These are phyloP conservation scores for Tricholoma bakamatsutake DNA, from an alignment of 768 basidiomycete genomes.

Conservation along the genomic window DNA sequence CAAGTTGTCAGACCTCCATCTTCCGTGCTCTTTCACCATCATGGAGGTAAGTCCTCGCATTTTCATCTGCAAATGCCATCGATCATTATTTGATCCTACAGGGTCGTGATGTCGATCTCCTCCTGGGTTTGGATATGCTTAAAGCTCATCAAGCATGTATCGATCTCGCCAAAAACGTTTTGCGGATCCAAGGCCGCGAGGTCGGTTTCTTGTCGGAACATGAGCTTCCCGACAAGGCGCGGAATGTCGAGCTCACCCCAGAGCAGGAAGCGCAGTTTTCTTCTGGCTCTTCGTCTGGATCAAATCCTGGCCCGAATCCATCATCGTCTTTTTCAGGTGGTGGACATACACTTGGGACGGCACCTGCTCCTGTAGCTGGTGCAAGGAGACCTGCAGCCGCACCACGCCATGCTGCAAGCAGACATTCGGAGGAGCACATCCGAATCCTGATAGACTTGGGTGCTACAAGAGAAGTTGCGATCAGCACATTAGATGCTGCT, in stretches of 20 bases:
- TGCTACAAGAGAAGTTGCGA: constrained; percentile 68
- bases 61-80: neutral
- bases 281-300: constrained; percentile 13
- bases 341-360: constrained; percentile 53
- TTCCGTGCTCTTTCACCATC: constrained; percentile 91
- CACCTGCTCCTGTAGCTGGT: constrained; percentile 26
- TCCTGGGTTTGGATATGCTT: constrained; percentile 98
- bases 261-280: constrained; percentile 17
- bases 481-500: constrained; percentile 68
- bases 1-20: constrained; percentile 74
- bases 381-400: constrained; percentile 17
- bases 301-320: constrained; percentile 11
- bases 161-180: constrained; percentile 82
- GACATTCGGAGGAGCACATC: constrained; percentile 58
- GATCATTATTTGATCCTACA: constrained; percentile 20
- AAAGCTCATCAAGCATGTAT: constrained; percentile 96
- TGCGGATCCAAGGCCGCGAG: constrained; percentile 90
- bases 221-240: constrained; percentile 82
- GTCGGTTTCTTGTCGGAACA: constrained; percentile 90
- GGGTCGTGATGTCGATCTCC: constrained; percentile 91
- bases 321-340: constrained; percentile 56
- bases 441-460: constrained; percentile 71
- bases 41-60: constrained; percentile 64
- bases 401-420: constrained; percentile 18
- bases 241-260: constrained; percentile 28